Percentiles rank a stretch among this genome's conserved stretches.
phyloP scores from a whole-genome alignment of 2,329 filamentous ascomycete genomes.

The Talaromyces sp. region DNA sequence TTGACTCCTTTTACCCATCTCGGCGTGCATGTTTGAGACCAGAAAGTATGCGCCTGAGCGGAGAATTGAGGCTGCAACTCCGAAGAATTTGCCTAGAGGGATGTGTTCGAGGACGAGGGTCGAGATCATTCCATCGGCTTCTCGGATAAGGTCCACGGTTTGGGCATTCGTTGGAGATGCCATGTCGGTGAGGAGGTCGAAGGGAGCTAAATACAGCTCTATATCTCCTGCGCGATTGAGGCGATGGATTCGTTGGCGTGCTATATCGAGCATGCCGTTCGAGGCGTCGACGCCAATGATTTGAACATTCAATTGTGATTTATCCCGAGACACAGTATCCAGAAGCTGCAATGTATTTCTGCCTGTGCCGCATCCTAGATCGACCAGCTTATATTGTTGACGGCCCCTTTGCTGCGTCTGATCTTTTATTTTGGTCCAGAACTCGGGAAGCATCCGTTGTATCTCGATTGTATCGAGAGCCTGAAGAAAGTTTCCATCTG shows the following conservation, averaged over 20 bases:
- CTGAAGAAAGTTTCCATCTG: conserved; percentile 64
- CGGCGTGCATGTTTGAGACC: conserved; percentile 65
- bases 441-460: conserved; percentile 47
- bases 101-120: conserved; percentile 65
- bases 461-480: conserved; percentile 59
- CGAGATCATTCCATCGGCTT: conserved; percentile 50
- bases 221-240: neutral
- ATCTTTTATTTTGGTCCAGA: conserved; percentile 32
- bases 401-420: neutral
- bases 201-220: conserved; percentile 30
- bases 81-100: conserved; percentile 56
- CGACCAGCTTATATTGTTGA: conserved; percentile 46
- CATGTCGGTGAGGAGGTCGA: conserved; percentile 38
- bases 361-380: conserved; percentile 64
- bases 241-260: conserved; percentile 37
- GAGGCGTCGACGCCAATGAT: conserved; percentile 57
- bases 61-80: conserved; percentile 44
- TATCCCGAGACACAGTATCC: conserved; percentile 1
- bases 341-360: conserved; percentile 57
- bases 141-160: conserved; percentile 16
- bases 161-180: conserved; percentile 21
- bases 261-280: conserved; percentile 55
- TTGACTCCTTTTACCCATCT: conserved; percentile 59
- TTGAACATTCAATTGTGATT: conserved; percentile 23
- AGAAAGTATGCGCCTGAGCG: conserved; percentile 49